Conservation (phyloP, 345 rosid species). For the Raphanus raphanistrum region DNA sequence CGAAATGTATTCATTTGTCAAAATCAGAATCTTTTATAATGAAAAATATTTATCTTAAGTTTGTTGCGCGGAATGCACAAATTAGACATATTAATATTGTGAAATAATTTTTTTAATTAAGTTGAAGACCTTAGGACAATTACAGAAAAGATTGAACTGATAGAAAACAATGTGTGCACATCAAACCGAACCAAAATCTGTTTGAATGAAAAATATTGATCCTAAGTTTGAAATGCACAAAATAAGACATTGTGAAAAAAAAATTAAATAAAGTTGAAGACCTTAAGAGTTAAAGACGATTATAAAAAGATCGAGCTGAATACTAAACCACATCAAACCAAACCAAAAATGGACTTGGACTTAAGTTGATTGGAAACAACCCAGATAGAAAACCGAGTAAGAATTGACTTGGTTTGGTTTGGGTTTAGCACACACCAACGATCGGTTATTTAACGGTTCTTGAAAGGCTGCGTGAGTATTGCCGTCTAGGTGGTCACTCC, state of each 20-base stretch:
- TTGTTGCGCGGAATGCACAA: too few relatives aligned
- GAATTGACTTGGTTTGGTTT: background rate
- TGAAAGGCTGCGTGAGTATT: slow-evolving; percentile 21
- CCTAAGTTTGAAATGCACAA: too few relatives aligned
- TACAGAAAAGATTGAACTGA: background rate
- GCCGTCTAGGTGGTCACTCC: slow-evolving; percentile 12
- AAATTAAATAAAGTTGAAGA: too few relatives aligned
- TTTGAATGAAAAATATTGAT: too few relatives aligned
- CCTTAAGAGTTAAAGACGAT: too few relatives aligned
- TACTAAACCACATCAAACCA: too few relatives aligned
- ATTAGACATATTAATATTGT: too few relatives aligned
- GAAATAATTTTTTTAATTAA: too few relatives aligned
- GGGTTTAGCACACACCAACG: background rate
- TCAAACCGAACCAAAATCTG: background rate
- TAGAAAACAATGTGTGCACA: background rate
- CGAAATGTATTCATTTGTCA: background rate
- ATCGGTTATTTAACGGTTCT: background rate
- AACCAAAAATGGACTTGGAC: background rate
- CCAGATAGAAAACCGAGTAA: background rate
- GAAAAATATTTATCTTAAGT: background rate
- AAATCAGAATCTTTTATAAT: background rate
- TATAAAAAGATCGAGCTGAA: too few relatives aligned
- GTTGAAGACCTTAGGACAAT: too few relatives aligned
- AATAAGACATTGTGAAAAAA: too few relatives aligned
- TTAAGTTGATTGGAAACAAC: background rate